A percentile compares a stretch with the other conserved stretches of the same genome.
Evolutionary conservation across 306 rosid genomes (phyloP).

Genomic region (Castanea mollissima): DNA sequence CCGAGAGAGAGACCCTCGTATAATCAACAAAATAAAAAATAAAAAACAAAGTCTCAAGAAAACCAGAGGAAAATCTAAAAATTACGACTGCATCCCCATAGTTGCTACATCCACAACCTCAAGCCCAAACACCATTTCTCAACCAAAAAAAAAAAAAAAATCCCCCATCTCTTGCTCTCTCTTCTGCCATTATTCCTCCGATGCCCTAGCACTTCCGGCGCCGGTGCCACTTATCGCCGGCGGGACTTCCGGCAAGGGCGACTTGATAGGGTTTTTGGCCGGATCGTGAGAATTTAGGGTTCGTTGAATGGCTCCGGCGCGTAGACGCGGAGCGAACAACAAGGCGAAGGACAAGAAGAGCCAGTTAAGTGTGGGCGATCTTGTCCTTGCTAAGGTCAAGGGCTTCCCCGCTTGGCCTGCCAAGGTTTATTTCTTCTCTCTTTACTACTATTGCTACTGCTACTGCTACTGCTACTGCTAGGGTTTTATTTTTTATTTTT

Average conservation of each 20-base stretch:
- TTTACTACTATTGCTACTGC: no score
- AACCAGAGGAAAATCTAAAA: no score
- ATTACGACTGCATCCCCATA: no score
- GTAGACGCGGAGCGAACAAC: slow-evolving; percentile 91
- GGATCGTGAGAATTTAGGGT: slow-evolving; percentile 13
- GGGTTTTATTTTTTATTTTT: background rate
- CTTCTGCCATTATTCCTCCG: slow-evolving; percentile 4
- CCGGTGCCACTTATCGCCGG: slow-evolving; percentile 36
- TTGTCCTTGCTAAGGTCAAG: slow-evolving; percentile 98
- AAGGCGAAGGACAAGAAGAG: slow-evolving; percentile 59
- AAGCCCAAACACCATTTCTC: no score
- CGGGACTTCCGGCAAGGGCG: slow-evolving; percentile 16
- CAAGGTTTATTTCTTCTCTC: slow-evolving; percentile 51
- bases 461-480: background rate
- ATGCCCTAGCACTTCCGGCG: slow-evolving; percentile 48
- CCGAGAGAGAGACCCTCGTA: no score
- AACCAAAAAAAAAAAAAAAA: no score
- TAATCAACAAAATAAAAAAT: no score
- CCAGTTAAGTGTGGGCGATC: slow-evolving; percentile 86
- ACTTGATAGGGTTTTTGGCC: slow-evolving; percentile 52
- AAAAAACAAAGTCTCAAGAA: no score
- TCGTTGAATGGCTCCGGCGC: slow-evolving; percentile 76
- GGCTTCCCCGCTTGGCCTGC: slow-evolving; percentile 99
- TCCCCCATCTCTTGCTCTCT: slow-evolving; percentile 18
- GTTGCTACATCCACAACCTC: no score